A percentile compares a stretch with the other conserved stretches of the same genome.
phyloP scores from a whole-genome alignment of 345 rosid species.

The Durio zibethinus region DNA sequence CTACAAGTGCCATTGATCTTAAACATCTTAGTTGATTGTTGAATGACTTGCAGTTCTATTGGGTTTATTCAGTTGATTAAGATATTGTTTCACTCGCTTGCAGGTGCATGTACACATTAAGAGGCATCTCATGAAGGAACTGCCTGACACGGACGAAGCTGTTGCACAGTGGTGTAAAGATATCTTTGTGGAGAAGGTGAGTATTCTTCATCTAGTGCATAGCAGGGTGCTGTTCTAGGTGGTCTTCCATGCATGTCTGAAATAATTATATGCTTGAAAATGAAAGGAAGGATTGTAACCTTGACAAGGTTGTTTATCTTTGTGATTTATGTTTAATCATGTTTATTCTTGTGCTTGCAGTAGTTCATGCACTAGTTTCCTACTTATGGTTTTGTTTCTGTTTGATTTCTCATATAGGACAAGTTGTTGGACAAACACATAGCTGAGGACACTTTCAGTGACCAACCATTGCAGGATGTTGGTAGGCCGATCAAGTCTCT shows the following conservation, averaged over 20 bases:
- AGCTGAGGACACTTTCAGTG: constrained; percentile 61
- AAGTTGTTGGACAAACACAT: constrained; percentile 69
- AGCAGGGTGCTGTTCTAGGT: not conserved
- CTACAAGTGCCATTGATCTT: not conserved
- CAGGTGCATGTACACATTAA: constrained; percentile 80
- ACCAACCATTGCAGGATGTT: constrained; percentile 54
- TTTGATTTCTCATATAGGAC: constrained; percentile 45
- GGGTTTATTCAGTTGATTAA: not conserved
- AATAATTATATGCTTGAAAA: not conserved
- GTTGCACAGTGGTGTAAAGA: constrained; percentile 97
- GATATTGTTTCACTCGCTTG: constrained; percentile 19
- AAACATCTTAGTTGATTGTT: not conserved
- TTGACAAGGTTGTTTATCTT: not conserved
- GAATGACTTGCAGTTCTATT: not conserved
- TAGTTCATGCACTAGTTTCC: not conserved
- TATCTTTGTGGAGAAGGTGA: constrained; percentile 76
- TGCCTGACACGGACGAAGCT: constrained; percentile 83
- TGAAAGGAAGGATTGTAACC: not conserved
- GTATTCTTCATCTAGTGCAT: constrained; percentile 6
- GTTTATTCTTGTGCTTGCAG: not conserved
- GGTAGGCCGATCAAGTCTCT: constrained; percentile 73
- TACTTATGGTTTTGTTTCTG: constrained; percentile 7
- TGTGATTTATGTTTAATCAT: not conserved
- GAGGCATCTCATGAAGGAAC: constrained; percentile 73
- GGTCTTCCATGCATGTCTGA: not conserved